Percentiles rank a stretch among this genome's conserved stretches.
These are phyloP conservation scores for Avena atlantica DNA, from an alignment of 176 grass and related monocot genomes.

Conservation along the genomic window DNA sequence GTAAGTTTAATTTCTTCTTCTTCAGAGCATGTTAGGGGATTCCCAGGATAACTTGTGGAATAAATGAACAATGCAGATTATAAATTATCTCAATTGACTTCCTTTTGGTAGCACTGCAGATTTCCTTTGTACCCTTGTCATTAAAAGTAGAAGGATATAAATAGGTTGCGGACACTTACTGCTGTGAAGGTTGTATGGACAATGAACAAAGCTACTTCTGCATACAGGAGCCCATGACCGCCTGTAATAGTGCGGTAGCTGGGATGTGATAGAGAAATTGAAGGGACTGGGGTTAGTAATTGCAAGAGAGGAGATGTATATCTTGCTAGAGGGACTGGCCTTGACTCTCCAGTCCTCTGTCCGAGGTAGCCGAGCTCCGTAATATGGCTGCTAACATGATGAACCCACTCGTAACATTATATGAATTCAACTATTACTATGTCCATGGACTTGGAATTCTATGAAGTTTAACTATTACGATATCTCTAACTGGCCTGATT, in stretches of 20 bases:
- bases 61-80: not conserved
- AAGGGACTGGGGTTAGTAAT: not conserved
- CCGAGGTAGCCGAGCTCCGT: not conserved
- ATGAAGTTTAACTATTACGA: not conserved
- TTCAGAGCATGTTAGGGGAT: not conserved
- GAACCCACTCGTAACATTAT: not conserved
- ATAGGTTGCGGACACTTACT: not conserved
- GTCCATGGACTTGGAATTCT: not conserved
- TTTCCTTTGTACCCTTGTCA: not conserved
- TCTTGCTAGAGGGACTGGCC: not conserved
- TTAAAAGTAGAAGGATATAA: not conserved
- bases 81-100: not conserved
- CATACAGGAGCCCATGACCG: not conserved
- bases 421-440: not conserved
- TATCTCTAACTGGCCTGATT: conserved; percentile 13
- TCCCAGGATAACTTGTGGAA: conserved; percentile 6
- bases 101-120: not conserved
- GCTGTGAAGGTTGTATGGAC: not conserved
- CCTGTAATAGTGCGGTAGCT: not conserved
- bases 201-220: not conserved
- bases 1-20: conserved; percentile 53
- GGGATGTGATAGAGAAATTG: not conserved
- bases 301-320: not conserved
- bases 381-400: not conserved
- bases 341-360: not conserved